Base-by-base conservation (phyloP, 805 yeast species). In the Sungouiozyma intestinalis region DNA sequence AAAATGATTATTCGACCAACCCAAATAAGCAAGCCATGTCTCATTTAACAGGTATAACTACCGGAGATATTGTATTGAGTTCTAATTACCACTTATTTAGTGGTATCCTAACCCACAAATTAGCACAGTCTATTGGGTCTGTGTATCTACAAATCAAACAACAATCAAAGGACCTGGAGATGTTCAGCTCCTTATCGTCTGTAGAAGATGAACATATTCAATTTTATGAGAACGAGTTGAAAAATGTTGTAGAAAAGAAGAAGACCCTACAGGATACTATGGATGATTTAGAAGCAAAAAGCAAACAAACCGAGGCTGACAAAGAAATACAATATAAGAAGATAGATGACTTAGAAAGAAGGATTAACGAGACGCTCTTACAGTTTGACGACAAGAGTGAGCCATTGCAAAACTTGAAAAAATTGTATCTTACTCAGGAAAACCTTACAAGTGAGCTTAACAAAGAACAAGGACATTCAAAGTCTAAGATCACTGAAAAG, bases 1-100 rank as follows among this genome's bases (percentile, higher is more conserved):
- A 75, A 48, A 77, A 74, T 62, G 79, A 77, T 45, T 84, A 84
- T 54, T 70, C 82, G 5, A 70, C 81, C 19, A 83, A 83, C 52
- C 88, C 92, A 1, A 58, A 81, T 35, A 73, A 70, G 36, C 77
- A 74, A 48, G 71, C 71, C 43, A 68, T 66, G 57, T 68, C 71
- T 24, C 63, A 62, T 34, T 55, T 73, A 40, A 66, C 71, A 14
- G 83, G 82, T 11, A 73, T 77, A 6, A 60, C 71, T 15, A 63
- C 70, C 20, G 40, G 32, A n/a, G 66, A 40, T 35, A 68, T 24
- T 61, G 61, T 67, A 16, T 64, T 67, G 13, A 60, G 60, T 21
- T 43, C 54, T 1, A 60, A 66, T 33, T 63, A 63, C 46, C 57
- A 54, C 42, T 40, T 57, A 36, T 50, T 55, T 14, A 58, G 65